phyloP scores from a whole-genome alignment of 2,329 filamentous ascomycete genomes.

The Talaromyces sp. region DNA sequence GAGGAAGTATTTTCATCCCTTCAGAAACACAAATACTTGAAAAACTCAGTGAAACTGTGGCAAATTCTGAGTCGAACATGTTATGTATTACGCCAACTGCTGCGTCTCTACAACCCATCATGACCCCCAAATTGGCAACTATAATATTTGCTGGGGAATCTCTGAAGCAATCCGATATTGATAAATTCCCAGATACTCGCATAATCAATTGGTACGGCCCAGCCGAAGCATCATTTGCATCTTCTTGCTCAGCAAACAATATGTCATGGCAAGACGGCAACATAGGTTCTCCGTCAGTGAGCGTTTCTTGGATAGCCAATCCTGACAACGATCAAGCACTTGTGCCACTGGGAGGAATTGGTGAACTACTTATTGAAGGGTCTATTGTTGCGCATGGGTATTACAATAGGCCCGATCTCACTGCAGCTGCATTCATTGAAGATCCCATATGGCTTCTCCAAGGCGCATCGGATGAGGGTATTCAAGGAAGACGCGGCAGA shows the following conservation, averaged over 20 bases:
- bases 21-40: conserved; percentile 7
- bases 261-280: conserved; percentile 12
- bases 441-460: conserved; percentile 24
- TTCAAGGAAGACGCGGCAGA: conserved; percentile 27
- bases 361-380: conserved; percentile 38
- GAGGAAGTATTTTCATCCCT: conserved; percentile 5
- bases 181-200: conserved; percentile 28
- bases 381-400: conserved; percentile 23
- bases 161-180: conserved; percentile 12
- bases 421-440: conserved; percentile 18
- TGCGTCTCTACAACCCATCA: background rate
- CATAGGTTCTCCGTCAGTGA: background rate
- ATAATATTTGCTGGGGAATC: conserved; percentile 1
- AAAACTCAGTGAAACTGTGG: conserved; percentile 32
- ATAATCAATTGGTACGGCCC: conserved; percentile 11
- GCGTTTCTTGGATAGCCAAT: conserved; percentile 5
- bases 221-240: conserved; percentile 3
- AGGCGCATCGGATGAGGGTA: conserved; percentile 43
- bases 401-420: conserved; percentile 19
- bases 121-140: background rate
- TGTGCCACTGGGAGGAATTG: conserved; percentile 32
- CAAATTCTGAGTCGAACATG: background rate
- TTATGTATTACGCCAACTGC: conserved; percentile 3
- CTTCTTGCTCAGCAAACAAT: background rate
- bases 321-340: background rate